phyloP scores from a whole-genome alignment of 2,329 filamentous ascomycete genomes.

The Thelonectria rubi region DNA sequence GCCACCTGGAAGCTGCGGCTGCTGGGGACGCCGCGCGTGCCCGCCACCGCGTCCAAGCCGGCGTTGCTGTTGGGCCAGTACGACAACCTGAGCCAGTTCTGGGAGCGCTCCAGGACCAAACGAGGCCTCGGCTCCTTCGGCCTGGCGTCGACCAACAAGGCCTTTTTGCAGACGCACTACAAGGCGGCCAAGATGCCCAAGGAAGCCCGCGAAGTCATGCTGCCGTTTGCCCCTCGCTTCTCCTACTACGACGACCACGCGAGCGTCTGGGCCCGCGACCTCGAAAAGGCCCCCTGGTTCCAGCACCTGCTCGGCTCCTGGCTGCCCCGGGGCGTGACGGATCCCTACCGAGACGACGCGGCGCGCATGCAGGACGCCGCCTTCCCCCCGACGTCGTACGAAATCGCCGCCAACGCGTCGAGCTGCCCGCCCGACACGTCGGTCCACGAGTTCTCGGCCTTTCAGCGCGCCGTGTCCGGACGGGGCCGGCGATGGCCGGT shows the following conservation, averaged over 20 bases:
- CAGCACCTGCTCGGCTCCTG: conserved; percentile 35
- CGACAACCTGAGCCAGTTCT: conserved; percentile 1
- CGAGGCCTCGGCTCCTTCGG: conserved; percentile 11
- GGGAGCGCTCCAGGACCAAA: background rate
- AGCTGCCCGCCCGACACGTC: conserved; percentile 57
- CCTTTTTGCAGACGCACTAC: conserved; percentile 43
- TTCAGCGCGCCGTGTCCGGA: conserved; percentile 58
- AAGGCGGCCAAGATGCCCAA: conserved; percentile 29
- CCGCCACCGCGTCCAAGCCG: background rate
- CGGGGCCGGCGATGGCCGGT: conserved; percentile 58
- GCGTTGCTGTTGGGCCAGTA: conserved; percentile 1
- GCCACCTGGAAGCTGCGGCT: conserved; percentile 29
- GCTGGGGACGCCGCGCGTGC: conserved; percentile 10
- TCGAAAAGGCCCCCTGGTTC: conserved; percentile 15
- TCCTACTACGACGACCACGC: conserved; percentile 28
- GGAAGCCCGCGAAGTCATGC: conserved; percentile 21
- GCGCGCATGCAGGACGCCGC: background rate
- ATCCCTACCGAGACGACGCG: conserved; percentile 23
- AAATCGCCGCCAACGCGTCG: conserved; percentile 59
- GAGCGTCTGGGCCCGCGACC: conserved; percentile 27
- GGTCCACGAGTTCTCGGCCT: conserved; percentile 62
- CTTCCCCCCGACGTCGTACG: conserved; percentile 61
- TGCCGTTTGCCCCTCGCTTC: conserved; percentile 29
- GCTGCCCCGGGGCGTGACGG: conserved; percentile 32
- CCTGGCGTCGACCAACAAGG: conserved; percentile 40